Base-by-base conservation (phyloP, 352 stramenopile species). In the Pythium apleroticum region DNA sequence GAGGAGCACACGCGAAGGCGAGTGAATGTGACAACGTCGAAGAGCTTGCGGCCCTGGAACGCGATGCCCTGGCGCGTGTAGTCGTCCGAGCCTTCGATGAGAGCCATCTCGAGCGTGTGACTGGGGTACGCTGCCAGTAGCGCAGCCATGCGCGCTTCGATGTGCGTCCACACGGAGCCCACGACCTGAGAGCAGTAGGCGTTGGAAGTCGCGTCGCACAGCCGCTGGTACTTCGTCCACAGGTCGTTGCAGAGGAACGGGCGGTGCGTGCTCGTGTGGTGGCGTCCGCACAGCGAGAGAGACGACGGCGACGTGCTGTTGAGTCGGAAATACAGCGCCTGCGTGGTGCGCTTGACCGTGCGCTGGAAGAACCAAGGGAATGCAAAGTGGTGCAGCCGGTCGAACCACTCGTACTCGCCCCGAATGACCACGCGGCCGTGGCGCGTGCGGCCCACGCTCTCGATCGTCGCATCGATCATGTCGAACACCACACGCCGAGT, bases 381-480 rank as follows among this genome's bases (percentile, higher is more conserved):
- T 28, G 79, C 39, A 22, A 73, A 79, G 20, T 85, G 72, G 60
- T 85, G 74, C 10, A 85, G 28, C 2, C 75, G 74, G 22, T 85
- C 74, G n/a, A 81, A 48, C 28, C 66, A 85, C 25, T 70, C 59
- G 28, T 55, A 79, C 55, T 71, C 45, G n/a, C 28, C 45, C 17
- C 57, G 57, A 19, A 63, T 28, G 4, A 48, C 54, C 25, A 52
- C 19, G n/a, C 45, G 57, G n/a, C 57, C 57, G 20, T 30, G 57
- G 12, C 24, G n/a, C 4, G 19, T 37, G 11, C 19, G 41, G 1
- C 6, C 19, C 19, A 48, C 35, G 10, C 35, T 41, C 1, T 48
- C 28, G 54, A 57, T 30, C 2, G 27, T 4, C 19, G 25, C 14
- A n/a, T 20, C 35, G 14, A 60, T n/a, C 54, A 52, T 60, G 19